Evolutionary conservation across 2,329 filamentous ascomycete genomes (phyloP).

Genomic region (Neofusicoccum laricinum): DNA sequence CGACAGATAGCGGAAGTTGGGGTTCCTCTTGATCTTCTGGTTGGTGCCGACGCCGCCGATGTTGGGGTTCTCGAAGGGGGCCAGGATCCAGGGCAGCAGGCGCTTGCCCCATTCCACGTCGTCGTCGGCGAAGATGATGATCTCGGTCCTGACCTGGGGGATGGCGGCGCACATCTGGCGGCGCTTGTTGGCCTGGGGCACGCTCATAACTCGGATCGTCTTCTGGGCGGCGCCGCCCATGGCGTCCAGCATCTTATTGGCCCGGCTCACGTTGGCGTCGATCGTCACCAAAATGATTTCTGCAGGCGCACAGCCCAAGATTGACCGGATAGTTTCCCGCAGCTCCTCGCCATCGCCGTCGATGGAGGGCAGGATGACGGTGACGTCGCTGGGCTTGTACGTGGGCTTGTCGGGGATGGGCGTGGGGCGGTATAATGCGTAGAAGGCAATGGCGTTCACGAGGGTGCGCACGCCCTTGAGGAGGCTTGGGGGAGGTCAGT

Average conservation of each 20-base stretch:
- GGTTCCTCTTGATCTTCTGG: conserved; percentile 75
- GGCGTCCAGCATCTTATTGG: conserved; percentile 57
- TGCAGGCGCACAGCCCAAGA: conserved; percentile 65
- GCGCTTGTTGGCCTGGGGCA: conserved; percentile 89
- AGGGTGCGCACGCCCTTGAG: conserved; percentile 85
- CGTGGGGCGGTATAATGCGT: conserved; percentile 83
- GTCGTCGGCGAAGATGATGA: conserved; percentile 93
- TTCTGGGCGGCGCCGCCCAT: conserved; percentile 41
- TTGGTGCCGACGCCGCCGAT: conserved; percentile 92
- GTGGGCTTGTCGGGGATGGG: conserved; percentile 78
- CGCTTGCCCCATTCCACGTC: conserved; percentile 90
- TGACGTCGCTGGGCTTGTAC: conserved; percentile 79
- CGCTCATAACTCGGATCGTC: conserved; percentile 70
- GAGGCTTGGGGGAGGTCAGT: conserved; percentile 54
- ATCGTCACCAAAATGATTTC: conserved; percentile 86
- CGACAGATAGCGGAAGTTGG: conserved; percentile 32
- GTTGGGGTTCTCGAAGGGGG: conserved; percentile 78
- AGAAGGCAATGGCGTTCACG: conserved; percentile 74
- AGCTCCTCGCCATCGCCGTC: conserved; percentile 83
- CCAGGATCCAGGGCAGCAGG: conserved; percentile 85
- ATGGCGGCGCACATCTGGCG: conserved; percentile 90
- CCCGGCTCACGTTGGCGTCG: conserved; percentile 68
- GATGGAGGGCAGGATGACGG: conserved; percentile 90
- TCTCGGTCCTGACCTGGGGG: conserved; percentile 74
- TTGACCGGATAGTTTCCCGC: conserved; percentile 74